phyloP scores from a whole-genome alignment of 208 protist species.

The Wallacemonas sp. region DNA sequence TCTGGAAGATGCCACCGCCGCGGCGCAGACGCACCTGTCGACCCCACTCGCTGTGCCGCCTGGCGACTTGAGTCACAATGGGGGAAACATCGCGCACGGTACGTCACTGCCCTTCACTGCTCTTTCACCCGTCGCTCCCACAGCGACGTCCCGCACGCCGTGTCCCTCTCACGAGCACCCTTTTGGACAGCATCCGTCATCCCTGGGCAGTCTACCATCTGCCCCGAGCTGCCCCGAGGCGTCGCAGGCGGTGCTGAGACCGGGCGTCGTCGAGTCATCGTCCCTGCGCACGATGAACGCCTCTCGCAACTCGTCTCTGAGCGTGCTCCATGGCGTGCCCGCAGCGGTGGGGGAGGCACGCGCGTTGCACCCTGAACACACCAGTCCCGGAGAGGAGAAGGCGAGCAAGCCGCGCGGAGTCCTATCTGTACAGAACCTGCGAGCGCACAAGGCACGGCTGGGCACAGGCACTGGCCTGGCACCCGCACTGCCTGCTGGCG shows the following conservation, averaged over 20 bases:
- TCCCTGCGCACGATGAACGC: neutral
- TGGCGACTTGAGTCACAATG: too few relatives aligned
- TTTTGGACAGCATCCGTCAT: too few relatives aligned
- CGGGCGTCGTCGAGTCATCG: neutral
- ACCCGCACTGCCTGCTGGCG: too few relatives aligned
- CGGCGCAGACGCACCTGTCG: neutral
- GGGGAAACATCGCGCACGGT: too few relatives aligned
- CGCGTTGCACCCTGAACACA: neutral
- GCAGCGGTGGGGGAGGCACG: neutral
- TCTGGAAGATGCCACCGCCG: neutral
- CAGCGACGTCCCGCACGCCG: too few relatives aligned
- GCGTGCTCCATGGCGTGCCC: neutral
- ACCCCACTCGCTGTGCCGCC: neutral
- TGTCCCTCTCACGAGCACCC: too few relatives aligned
- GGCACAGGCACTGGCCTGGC: too few relatives aligned
- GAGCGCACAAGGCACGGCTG: constrained; percentile 1
- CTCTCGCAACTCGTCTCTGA: neutral
- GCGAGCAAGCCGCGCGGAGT: neutral
- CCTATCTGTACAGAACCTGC: constrained; percentile 1
- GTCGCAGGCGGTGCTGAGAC: neutral
- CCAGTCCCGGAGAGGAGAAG: neutral
- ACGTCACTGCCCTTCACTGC: too few relatives aligned
- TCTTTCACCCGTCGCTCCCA: too few relatives aligned
- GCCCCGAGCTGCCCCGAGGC: neutral
- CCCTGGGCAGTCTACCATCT: too few relatives aligned